Base-by-base conservation (phyloP, 257 asterid genomes). In the Ophiorrhiza pumila region DNA sequence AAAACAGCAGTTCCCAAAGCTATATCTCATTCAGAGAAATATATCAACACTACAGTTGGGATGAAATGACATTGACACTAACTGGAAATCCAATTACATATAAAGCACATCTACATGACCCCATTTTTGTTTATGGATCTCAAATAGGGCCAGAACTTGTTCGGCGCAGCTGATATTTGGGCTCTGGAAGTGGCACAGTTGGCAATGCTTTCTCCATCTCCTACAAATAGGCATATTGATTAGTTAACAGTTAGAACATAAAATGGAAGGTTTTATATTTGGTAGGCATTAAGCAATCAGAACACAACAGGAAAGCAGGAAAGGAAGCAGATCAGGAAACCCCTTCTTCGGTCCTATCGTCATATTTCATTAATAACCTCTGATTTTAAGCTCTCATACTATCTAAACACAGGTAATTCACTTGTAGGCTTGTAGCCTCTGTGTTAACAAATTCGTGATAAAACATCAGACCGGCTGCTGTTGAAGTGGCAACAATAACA, bases 81-180 rank as follows among this genome's bases (percentile, higher is more conserved):
- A 45, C 31, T 39, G 42, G 61, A 76, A 59, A 49, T 73, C 18
- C 65, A 70, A 41, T 58, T 65, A 29, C 69, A 53, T 17, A 18
- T 41, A 37, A 55, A 53, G 52, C 57, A 72, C 73, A 77, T 69
- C 83, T 43, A 56, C 73, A 63, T 59, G 49, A 63, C 72, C 67
- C 69, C 71, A 68, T 17, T 25, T 65, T 59, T 41, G 46, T 34
- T 58, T 43, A n/a, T 23, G 11, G 37, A 69, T 64, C 73, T 84
- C 79, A 84, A 71, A 84, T 31, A 27, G 84, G 79, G 56, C 73
- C 76, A 22, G 87, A 84, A 60, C 88, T 84, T 74, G 86, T 81
- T 75, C 86, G 66, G 39, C 86, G 79, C 42, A 84, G 79, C 76
- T 84, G 88, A 73, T 84, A 79, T 78, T 73, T 84, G 18, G 83